Conservation (phyloP, 2,329 filamentous ascomycete species). For the Lizonia empirigonia region DNA sequence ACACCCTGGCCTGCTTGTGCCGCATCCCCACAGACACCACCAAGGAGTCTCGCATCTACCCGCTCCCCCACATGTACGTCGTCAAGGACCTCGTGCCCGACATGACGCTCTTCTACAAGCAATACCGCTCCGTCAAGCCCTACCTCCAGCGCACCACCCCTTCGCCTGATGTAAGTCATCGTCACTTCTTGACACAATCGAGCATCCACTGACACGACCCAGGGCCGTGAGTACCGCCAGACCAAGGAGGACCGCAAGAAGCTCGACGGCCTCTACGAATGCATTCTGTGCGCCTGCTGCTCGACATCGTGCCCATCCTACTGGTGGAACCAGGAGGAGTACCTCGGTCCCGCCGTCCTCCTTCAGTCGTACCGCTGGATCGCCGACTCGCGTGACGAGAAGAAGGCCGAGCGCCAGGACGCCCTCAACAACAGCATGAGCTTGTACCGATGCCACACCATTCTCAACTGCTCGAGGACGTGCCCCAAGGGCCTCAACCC, state of each 20-base stretch:
- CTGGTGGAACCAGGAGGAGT: slow-evolving; percentile 99
- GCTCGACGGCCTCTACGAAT: slow-evolving; percentile 98
- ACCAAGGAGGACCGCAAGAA: slow-evolving; percentile 91
- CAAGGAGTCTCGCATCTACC: slow-evolving; percentile 92
- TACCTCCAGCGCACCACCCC: slow-evolving; percentile 92
- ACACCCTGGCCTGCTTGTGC: slow-evolving; percentile 96
- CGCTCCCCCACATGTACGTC: slow-evolving; percentile 96
- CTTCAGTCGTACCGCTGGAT: slow-evolving; percentile 99
- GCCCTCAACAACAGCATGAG: slow-evolving; percentile 98
- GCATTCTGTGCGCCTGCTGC: slow-evolving; percentile 99
- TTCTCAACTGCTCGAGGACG: slow-evolving; percentile 96
- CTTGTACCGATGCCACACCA: slow-evolving; percentile 98
- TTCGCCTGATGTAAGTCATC: slow-evolving; percentile 73
- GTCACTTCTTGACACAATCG: not conserved
- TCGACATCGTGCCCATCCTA: slow-evolving; percentile 99
- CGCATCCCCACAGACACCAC: slow-evolving; percentile 85
- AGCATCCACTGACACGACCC: slow-evolving; percentile 27
- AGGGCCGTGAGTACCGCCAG: slow-evolving; percentile 94
- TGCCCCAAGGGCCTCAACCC: slow-evolving; percentile 99
- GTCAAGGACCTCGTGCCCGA: slow-evolving; percentile 99
- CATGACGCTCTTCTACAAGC: slow-evolving; percentile 99
- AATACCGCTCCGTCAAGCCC: slow-evolving; percentile 99
- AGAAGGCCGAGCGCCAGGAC: slow-evolving; percentile 82
- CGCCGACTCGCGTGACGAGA: slow-evolving; percentile 91
- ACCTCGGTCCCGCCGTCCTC: slow-evolving; percentile 94